A percentile compares a stretch with the other conserved stretches of the same genome.
These are phyloP conservation scores for Candida schatavii DNA, from an alignment of 805 yeast genomes.

Conservation along the genomic window DNA sequence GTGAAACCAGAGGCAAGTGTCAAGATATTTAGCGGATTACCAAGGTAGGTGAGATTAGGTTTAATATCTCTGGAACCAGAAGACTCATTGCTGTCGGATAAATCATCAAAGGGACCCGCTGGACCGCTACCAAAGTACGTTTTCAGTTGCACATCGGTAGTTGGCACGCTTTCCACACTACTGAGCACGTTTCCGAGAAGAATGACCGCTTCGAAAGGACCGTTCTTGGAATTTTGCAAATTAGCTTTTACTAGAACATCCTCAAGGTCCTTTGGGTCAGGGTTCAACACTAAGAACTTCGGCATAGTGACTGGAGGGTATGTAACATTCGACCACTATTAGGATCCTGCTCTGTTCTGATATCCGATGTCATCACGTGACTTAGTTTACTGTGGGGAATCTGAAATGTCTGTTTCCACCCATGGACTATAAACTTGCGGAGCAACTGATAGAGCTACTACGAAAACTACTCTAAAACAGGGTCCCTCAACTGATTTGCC, in stretches of 20 bases:
- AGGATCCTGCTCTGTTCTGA: too few relatives aligned
- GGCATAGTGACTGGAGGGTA: too few relatives aligned
- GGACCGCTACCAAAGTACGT: conserved; percentile 24
- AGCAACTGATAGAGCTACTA: too few relatives aligned
- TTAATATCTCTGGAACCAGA: conserved; percentile 15
- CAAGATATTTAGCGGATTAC: conserved; percentile 29
- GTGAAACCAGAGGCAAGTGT: conserved; percentile 44
- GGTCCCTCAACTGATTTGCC: too few relatives aligned
- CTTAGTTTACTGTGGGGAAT: too few relatives aligned
- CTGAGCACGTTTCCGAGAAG: conserved; percentile 48
- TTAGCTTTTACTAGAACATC: conserved; percentile 47
- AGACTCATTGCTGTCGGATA: conserved; percentile 5
- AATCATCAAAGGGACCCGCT: conserved; percentile 12
- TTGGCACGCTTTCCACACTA: conserved; percentile 14
- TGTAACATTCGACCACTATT: too few relatives aligned
- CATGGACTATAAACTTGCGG: too few relatives aligned
- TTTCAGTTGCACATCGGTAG: conserved; percentile 16
- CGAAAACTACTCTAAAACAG: too few relatives aligned
- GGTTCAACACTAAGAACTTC: conserved; percentile 46
- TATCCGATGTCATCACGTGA: too few relatives aligned
- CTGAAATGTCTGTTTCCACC: too few relatives aligned
- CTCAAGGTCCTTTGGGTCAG: conserved; percentile 38
- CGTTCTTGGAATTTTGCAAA: conserved; percentile 52
- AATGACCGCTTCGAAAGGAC: conserved; percentile 60
- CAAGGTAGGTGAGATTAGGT: conserved; percentile 28